These are phyloP conservation scores for Helichrysum umbraculigerum DNA, from an alignment of 129 eudicot species.

Conservation along the genomic window DNA sequence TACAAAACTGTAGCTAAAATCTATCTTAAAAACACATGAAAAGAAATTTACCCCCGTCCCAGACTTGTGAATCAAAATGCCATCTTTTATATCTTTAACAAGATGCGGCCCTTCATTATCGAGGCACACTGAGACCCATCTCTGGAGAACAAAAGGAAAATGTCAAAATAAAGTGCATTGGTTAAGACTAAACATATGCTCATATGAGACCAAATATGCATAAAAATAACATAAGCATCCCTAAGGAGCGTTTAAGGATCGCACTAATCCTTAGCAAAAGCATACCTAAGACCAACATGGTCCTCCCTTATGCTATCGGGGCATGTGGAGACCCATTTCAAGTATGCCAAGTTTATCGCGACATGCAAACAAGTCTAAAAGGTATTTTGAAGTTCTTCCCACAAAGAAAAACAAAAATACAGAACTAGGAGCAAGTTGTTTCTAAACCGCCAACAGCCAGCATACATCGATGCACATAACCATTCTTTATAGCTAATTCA, in stretches of 20 bases:
- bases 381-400: neutral
- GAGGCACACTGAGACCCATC: slow-evolving; percentile 82
- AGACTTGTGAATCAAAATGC: slow-evolving; percentile 25
- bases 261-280: neutral
- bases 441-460: too few species aligned
- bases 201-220: neutral
- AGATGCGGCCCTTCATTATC: slow-evolving; percentile 36
- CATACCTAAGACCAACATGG: neutral
- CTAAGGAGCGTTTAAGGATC: neutral
- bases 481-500: neutral
- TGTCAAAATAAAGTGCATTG: slow-evolving; percentile 16
- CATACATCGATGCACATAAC: too few species aligned
- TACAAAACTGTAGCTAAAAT: slow-evolving; percentile 38
- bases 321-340: neutral
- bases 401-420: neutral
- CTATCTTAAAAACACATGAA: slow-evolving; percentile 13
- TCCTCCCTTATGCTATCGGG: neutral
- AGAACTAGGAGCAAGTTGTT: neutral
- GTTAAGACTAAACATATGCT: slow-evolving; percentile 7
- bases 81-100: slow-evolving; percentile 21
- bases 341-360: neutral
- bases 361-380: neutral
- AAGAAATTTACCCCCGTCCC: neutral
- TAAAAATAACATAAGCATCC: neutral
- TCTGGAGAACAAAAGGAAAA: slow-evolving; percentile 39